phyloP scores from a whole-genome alignment of 1,284 basidiomycete genomes.

The Fomitiporia mediterranea region DNA sequence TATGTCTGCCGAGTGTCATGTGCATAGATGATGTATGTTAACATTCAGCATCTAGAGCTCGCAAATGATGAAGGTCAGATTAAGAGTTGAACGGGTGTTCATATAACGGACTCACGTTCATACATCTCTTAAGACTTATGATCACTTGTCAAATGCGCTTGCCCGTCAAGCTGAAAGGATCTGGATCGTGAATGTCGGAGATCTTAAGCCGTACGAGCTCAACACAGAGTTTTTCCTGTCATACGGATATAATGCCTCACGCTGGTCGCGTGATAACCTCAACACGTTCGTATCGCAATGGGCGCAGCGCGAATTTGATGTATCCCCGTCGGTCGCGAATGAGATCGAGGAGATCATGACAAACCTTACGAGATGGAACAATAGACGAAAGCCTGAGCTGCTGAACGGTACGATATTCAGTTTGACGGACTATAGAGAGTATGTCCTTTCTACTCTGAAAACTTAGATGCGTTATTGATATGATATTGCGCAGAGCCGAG shows the following conservation, averaged over 20 bases:
- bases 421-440: constrained; percentile 65
- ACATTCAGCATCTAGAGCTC: constrained; percentile 30
- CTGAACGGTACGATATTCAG: constrained; percentile 60
- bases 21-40: not conserved
- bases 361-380: constrained; percentile 58
- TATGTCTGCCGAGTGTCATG: constrained; percentile 28
- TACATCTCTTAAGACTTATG: constrained; percentile 38
- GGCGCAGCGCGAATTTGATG: constrained; percentile 63
- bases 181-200: constrained; percentile 64
- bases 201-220: constrained; percentile 70
- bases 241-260: constrained; percentile 56
- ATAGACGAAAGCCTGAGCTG: constrained; percentile 63
- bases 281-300: constrained; percentile 49
- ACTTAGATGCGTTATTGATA: not conserved
- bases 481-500: constrained; percentile 45
- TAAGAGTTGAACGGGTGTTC: no score
- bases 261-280: constrained; percentile 50
- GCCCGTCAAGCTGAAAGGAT: constrained; percentile 51
- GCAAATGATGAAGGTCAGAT: constrained; percentile 41
- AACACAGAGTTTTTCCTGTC: constrained; percentile 66
- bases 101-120: not conserved
- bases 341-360: constrained; percentile 49
- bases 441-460: constrained; percentile 24
- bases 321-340: constrained; percentile 34
- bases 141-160: constrained; percentile 58